A percentile compares a stretch with the other conserved stretches of the same genome.
phyloP scores from a whole-genome alignment of 768 basidiomycete genomes.

The Pilatotrama ljubarskyi region DNA sequence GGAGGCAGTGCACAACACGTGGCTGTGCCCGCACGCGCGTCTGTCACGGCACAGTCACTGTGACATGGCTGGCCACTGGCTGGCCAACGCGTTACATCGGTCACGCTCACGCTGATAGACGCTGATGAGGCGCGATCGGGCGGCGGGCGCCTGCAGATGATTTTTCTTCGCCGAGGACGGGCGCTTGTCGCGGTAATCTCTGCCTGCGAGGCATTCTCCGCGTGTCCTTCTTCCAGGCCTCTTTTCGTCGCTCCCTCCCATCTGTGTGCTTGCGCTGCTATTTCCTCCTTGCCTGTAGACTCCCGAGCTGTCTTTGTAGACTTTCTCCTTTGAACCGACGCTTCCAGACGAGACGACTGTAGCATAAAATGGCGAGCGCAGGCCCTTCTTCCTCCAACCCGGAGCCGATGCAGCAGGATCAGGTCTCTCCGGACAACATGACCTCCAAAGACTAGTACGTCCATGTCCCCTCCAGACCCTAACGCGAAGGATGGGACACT shows the following conservation, averaged over 20 bases:
- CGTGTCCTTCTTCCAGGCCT: not conserved
- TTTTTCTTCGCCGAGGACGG: slow-evolving; percentile 5
- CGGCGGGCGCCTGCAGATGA: slow-evolving; percentile 1
- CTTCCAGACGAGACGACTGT: slow-evolving; percentile 6
- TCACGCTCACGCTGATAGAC: not conserved
- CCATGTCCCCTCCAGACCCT: not conserved
- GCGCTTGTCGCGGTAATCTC: slow-evolving; percentile 12
- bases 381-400: slow-evolving; percentile 30
- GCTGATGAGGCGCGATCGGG: slow-evolving; percentile 15
- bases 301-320: not conserved
- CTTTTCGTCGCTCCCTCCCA: not conserved
- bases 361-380: slow-evolving; percentile 29
- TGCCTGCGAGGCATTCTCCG: not conserved
- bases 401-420: slow-evolving; percentile 28
- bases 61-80: too few relatives aligned
- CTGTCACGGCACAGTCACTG: too few relatives aligned
- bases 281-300: not conserved
- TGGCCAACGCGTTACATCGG: too few relatives aligned
- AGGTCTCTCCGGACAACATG: slow-evolving; percentile 40
- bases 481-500: slow-evolving; percentile 28
- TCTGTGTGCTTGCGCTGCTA: slow-evolving; percentile 2
- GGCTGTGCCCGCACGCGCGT: not conserved
- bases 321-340: not conserved
- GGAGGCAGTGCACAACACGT: slow-evolving; percentile 4
- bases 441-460: slow-evolving; percentile 88